A percentile compares a stretch with the other conserved stretches of the same genome.
These are phyloP conservation scores for Amanita pallidorosea DNA, from an alignment of 768 basidiomycete genomes.

Conservation along the genomic window DNA sequence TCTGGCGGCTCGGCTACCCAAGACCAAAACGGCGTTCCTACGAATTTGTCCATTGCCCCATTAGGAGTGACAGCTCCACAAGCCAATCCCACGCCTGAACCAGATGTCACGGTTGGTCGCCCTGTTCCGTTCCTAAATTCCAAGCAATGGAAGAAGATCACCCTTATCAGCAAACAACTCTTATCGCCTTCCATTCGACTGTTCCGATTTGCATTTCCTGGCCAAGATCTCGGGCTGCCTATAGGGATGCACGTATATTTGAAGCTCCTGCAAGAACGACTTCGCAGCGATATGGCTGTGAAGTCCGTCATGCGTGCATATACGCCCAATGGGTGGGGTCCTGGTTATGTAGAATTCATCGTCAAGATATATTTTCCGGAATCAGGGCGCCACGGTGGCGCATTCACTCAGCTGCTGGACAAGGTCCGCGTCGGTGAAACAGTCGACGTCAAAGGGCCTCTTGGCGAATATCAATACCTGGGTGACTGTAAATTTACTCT, in stretches of 20 bases:
- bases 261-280: conserved; percentile 27
- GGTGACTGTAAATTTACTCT: conserved; percentile 24
- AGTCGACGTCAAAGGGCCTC: conserved; percentile 48
- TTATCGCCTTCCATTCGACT: conserved; percentile 39
- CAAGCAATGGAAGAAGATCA: conserved; percentile 37
- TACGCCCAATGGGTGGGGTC: conserved; percentile 31
- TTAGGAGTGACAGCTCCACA: no score
- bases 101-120: background rate
- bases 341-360: conserved; percentile 40
- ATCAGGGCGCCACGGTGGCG: conserved; percentile 30
- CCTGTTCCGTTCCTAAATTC: conserved; percentile 24
- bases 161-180: conserved; percentile 22
- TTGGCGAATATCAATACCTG: conserved; percentile 45
- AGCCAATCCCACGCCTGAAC: background rate
- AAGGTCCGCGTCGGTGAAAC: conserved; percentile 36
- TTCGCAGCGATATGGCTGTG: conserved; percentile 10
- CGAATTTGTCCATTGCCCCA: conserved; percentile 9
- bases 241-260: conserved; percentile 53
- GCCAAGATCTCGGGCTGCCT: conserved; percentile 39
- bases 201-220: conserved; percentile 38
- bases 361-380: conserved; percentile 41
- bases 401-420: conserved; percentile 35
- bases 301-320: conserved; percentile 48
- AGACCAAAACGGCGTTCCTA: background rate
- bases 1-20: background rate